Base-by-base conservation (phyloP, 2,329 filamentous ascomycete genomes). In the Rhynchosporium secalis region DNA sequence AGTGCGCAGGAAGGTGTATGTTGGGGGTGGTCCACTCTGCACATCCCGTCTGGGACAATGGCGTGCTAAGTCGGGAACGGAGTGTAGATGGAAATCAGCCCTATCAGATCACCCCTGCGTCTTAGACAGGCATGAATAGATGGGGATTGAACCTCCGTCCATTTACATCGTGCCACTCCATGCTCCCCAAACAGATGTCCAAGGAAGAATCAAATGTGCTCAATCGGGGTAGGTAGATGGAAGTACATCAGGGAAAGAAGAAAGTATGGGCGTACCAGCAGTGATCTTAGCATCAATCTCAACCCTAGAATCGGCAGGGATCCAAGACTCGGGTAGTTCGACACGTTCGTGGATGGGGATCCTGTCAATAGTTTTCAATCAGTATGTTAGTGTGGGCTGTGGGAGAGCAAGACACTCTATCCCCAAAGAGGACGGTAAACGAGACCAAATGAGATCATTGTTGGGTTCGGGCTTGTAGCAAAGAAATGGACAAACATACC, bases 201-300 rank as follows among this genome's bases (percentile, higher is more conserved):
- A 38, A 52, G 26, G 33, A 20, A 52, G 45, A n/a, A 52, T 4
- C 9, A n/a, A 43, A 7, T 29, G 36, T 9, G 13, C 2, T 9
- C 33, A 20, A 26, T 38, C 29, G 26, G 29, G 31, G 49, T 6
- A 20, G 49, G 49, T 10, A 13, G 29, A 8, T 12, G 54, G 40
- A 38, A 38, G 13, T 1, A 36, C 33, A 36, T 36, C 33, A 43
- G n/a, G 9, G 12, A 12, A 12, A 13, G 43, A n/a, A 4, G 12
- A 9, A 45, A 26, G 38, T 12, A 41, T 10, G 51, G 1, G 40
- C 54, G 10, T 47, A 92, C 90, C 95, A 64, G 94, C 92, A 70
- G 94, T 95, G 74, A 98, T 97, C 81, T 98, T 98, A 63, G 95
- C 95, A 76, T 98, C 95, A 73, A 98, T 99, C 77, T 99, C 95